Evolutionary conservation across 352 stramenopile species (phyloP), one percentile per base, ranked within the genome.

Genomic region (Phytophthora aleatoria): DNA sequence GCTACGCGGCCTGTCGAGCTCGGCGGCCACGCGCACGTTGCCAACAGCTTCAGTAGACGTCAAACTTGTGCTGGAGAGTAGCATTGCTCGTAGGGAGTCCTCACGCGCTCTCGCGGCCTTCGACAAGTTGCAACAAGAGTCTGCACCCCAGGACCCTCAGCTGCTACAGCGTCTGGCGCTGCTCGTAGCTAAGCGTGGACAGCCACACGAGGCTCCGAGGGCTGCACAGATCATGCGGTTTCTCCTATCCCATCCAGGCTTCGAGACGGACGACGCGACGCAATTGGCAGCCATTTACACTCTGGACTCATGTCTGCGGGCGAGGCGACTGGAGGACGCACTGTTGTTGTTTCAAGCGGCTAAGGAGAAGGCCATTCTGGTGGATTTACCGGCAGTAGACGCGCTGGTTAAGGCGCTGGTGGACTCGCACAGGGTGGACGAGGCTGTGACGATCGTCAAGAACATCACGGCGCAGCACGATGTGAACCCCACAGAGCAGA

Each of bases 201-300:
- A 61, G 27, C 49, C 71, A 4, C 62, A 80, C 20, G 63, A 69
- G 28, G 63, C 65, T n/a, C 60, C 50, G 2, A 61, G 57, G 33
- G 79, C 72, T 0, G 53, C 69, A 15, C 51, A 83, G 50, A 77
- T 92, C 36, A 50, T 85, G 39, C 58, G 68, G 16, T 61, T 67
- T 1, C 15, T 77, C 7, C 11, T 71, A 28, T 27, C 10, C 5
- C 35, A 41, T 7, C 67, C 78, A 15, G 28, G 57, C 15, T 79
- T 90, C n/a, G 13, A 71, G n/a, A 50, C 67, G n/a, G 80, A 89
- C 56, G 83, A 92, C 45, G 68, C 71, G 13, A 92, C 81, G 50
- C 83, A 85, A 43, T 54, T 92, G 35, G 83, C 83, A 41, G 77
- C 67, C 26, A 90, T 92, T 53, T 90, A 85, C 67, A 75, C 88